Conservation (phyloP, 2,329 filamentous ascomycete species). For the Cladophialophora exuberans region DNA sequence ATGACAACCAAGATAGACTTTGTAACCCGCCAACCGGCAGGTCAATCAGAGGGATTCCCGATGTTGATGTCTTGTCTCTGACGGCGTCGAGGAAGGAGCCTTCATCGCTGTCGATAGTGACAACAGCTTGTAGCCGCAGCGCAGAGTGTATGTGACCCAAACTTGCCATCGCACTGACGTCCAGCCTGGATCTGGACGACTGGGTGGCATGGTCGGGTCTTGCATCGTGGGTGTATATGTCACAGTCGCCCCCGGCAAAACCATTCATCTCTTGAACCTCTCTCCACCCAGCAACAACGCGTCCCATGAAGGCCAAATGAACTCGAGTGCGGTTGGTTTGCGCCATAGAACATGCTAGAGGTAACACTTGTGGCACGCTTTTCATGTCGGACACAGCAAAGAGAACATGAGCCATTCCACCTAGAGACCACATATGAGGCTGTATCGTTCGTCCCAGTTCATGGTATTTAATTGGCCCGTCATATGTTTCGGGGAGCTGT, state of each 20-base stretch:
- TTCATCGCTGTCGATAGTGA: slow-evolving; percentile 78
- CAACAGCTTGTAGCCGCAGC: slow-evolving; percentile 75
- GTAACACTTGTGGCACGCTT: slow-evolving; percentile 73
- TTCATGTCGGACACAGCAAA: slow-evolving; percentile 76
- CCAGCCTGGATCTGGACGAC: slow-evolving; percentile 72
- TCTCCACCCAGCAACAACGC: slow-evolving; percentile 69
- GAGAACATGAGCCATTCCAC: slow-evolving; percentile 67
- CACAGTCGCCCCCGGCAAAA: slow-evolving; percentile 68
- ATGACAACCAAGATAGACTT: slow-evolving; percentile 72
- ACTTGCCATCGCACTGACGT: slow-evolving; percentile 64
- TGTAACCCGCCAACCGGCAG: slow-evolving; percentile 67
- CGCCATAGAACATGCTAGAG: slow-evolving; percentile 87
- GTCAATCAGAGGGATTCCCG: slow-evolving; percentile 70
- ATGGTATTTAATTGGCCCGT: slow-evolving; percentile 71
- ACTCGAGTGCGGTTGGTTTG: slow-evolving; percentile 69
- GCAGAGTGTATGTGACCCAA: slow-evolving; percentile 72
- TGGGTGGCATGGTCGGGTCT: slow-evolving; percentile 72
- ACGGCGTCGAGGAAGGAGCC: slow-evolving; percentile 66
- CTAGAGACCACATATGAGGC: slow-evolving; percentile 1
- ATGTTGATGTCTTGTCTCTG: slow-evolving; percentile 55
- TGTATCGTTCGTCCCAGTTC: slow-evolving; percentile 54
- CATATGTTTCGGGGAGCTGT: slow-evolving; percentile 50
- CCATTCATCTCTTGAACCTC: slow-evolving; percentile 78
- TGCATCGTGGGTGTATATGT: slow-evolving; percentile 71
- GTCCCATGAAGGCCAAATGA: slow-evolving; percentile 79